A percentile compares a stretch with the other conserved stretches of the same genome.
These are phyloP conservation scores for Lactifluus echinatus DNA, from an alignment of 768 basidiomycete genomes.

Conservation along the genomic window DNA sequence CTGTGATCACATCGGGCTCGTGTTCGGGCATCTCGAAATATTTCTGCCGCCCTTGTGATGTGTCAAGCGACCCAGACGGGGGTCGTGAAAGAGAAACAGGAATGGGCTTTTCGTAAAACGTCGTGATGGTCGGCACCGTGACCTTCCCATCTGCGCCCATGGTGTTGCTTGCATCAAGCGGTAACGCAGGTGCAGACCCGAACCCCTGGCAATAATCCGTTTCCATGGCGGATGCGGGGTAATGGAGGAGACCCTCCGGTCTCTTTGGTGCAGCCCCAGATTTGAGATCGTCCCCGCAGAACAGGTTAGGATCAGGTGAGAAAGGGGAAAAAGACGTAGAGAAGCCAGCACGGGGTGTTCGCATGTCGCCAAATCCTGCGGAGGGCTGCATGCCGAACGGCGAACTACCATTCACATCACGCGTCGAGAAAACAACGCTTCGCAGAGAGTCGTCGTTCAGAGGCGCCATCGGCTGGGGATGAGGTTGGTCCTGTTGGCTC, in stretches of 20 bases:
- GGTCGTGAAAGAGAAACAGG: conserved; percentile 23
- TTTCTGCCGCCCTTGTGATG: conserved; percentile 23
- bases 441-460: conserved; percentile 16
- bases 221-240: conserved; percentile 25
- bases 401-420: conserved; percentile 8
- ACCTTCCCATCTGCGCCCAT: conserved; percentile 39
- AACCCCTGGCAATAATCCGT: conserved; percentile 20
- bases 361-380: conserved; percentile 13
- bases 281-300: conserved; percentile 31
- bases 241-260: conserved; percentile 39
- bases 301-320: conserved; percentile 62
- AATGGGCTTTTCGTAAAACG: conserved; percentile 37
- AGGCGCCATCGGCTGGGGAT: conserved; percentile 19
- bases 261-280: conserved; percentile 29
- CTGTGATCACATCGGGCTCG: conserved; percentile 50
- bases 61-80: conserved; percentile 20
- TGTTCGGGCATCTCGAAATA: conserved; percentile 11
- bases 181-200: conserved; percentile 35
- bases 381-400: conserved; percentile 14
- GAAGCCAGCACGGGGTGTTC: conserved; percentile 12
- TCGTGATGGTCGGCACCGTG: conserved; percentile 31
- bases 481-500: conserved; percentile 20
- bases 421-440: conserved; percentile 12
- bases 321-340: conserved; percentile 57
- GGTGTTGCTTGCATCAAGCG: conserved; percentile 7